These are phyloP conservation scores for Fusarium sp. DNA, from an alignment of 2,329 filamentous ascomycete species.

Conservation along the genomic window DNA sequence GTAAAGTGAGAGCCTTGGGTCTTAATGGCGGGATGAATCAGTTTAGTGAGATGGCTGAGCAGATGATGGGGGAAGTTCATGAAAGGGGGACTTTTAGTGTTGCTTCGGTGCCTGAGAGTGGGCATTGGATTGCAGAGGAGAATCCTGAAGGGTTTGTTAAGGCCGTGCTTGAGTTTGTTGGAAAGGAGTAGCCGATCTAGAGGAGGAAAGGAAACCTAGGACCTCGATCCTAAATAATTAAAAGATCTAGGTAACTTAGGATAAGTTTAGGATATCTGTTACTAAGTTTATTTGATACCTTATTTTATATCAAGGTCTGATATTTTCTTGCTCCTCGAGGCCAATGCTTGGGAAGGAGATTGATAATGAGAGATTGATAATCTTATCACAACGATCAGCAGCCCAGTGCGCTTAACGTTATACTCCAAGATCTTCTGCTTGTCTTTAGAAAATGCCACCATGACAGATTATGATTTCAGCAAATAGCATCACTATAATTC, in stretches of 20 bases:
- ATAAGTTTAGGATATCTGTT: too few relatives aligned
- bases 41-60: conserved; percentile 16
- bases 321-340: too few relatives aligned
- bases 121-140: conserved; percentile 23
- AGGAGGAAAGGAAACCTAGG: too few relatives aligned
- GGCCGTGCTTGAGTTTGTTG: conserved; percentile 13
- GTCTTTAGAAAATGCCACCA: too few relatives aligned
- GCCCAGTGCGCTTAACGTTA: background rate
- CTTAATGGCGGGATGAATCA: conserved; percentile 7
- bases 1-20: conserved; percentile 9
- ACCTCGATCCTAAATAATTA: too few relatives aligned
- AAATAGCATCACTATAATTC: too few relatives aligned
- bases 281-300: too few relatives aligned
- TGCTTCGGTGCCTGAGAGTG: conserved; percentile 8
- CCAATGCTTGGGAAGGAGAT: background rate
- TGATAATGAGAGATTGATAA: conserved; percentile 14
- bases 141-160: conserved; percentile 14
- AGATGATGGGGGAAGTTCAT: conserved; percentile 20
- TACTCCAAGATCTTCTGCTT: background rate
- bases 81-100: conserved; percentile 8
- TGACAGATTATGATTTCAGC: too few relatives aligned
- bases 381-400: conserved; percentile 33
- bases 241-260: too few relatives aligned
- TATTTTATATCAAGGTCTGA: too few relatives aligned
- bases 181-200: background rate